A percentile compares a stretch with the other conserved stretches of the same genome.
phyloP scores from a whole-genome alignment of 352 stramenopile species.

The Pythium monospermum region DNA sequence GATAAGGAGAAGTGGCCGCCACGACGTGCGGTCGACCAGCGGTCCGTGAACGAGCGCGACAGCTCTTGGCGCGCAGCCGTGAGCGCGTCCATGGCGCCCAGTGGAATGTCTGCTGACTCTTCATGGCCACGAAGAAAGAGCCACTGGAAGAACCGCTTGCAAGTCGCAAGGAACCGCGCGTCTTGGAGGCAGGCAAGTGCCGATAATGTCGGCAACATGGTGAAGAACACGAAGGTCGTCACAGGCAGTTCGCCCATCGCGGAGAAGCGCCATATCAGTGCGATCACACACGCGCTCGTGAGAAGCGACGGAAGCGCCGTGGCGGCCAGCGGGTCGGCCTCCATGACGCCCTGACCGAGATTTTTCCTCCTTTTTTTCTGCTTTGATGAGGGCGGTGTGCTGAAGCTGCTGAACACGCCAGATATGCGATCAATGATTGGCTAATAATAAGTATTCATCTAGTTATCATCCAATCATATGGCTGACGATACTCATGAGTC shows the following conservation, averaged over 20 bases:
- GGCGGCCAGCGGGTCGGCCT: slow-evolving; percentile 9
- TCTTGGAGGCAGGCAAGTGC: slow-evolving; percentile 40
- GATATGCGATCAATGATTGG: too few species aligned
- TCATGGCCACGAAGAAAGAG: slow-evolving; percentile 14
- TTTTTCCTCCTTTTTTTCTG: background rate
- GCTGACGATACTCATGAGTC: background rate
- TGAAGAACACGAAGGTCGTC: slow-evolving; percentile 45
- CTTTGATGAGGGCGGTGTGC: too few species aligned
- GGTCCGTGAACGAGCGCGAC: slow-evolving; percentile 37
- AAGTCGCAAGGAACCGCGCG: slow-evolving; percentile 27
- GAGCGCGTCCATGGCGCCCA: slow-evolving; percentile 20
- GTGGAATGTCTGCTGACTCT: slow-evolving; percentile 7
- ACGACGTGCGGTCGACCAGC: slow-evolving; percentile 22
- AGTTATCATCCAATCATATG: background rate
- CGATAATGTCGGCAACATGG: slow-evolving; percentile 42
- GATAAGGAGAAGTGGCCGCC: slow-evolving; percentile 20
- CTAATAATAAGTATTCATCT: background rate
- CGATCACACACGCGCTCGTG: slow-evolving; percentile 20
- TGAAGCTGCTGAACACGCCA: too few species aligned
- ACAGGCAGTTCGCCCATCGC: slow-evolving; percentile 16
- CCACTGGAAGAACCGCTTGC: slow-evolving; percentile 25
- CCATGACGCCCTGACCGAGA: too few species aligned
- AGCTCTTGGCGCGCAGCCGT: slow-evolving; percentile 35
- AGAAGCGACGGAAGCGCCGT: slow-evolving; percentile 23
- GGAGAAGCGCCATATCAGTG: slow-evolving; percentile 7